phyloP scores from a whole-genome alignment of 495 filamentous ascomycete species.

The Podospora didyma region DNA sequence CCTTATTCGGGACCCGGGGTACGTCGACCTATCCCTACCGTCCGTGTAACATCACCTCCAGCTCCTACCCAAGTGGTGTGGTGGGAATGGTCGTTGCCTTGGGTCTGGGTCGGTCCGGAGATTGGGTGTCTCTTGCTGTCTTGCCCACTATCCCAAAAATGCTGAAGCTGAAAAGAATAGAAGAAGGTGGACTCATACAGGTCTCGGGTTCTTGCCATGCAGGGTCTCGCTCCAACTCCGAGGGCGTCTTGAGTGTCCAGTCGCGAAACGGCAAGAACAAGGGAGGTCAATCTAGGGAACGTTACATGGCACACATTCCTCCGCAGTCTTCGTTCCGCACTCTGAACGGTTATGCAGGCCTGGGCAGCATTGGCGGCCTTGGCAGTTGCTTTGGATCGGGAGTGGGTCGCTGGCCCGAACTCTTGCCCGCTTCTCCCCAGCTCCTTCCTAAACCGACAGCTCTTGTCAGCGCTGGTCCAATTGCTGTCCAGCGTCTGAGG shows the following conservation, averaged over 20 bases:
- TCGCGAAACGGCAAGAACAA: neutral
- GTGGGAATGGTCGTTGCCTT: too few species aligned
- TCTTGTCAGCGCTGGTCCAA: neutral
- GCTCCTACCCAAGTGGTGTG: too few species aligned
- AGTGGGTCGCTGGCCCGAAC: neutral
- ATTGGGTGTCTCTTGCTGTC: too few species aligned
- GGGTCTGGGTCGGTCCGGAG: too few species aligned
- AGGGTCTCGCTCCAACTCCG: too few species aligned
- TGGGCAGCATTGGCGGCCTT: neutral
- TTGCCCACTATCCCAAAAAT: too few species aligned
- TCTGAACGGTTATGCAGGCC: conserved; percentile 12
- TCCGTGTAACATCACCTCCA: neutral
- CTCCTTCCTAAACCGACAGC: conserved; percentile 17
- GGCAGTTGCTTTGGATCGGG: neutral
- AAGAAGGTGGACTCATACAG: too few species aligned
- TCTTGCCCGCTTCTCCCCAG: neutral
- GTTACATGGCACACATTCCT: conserved; percentile 9
- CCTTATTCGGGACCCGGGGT: too few species aligned
- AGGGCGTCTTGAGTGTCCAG: too few species aligned
- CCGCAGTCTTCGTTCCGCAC: conserved; percentile 5
- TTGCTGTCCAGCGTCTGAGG: neutral
- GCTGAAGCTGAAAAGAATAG: too few species aligned
- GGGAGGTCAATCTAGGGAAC: conserved; percentile 5
- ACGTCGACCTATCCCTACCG: neutral
- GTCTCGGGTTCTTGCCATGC: too few species aligned